Evolutionary conservation across 139 green algal species (phyloP), one percentile per base, ranked within the genome.

Genomic region (Micractinium conductrix): DNA sequence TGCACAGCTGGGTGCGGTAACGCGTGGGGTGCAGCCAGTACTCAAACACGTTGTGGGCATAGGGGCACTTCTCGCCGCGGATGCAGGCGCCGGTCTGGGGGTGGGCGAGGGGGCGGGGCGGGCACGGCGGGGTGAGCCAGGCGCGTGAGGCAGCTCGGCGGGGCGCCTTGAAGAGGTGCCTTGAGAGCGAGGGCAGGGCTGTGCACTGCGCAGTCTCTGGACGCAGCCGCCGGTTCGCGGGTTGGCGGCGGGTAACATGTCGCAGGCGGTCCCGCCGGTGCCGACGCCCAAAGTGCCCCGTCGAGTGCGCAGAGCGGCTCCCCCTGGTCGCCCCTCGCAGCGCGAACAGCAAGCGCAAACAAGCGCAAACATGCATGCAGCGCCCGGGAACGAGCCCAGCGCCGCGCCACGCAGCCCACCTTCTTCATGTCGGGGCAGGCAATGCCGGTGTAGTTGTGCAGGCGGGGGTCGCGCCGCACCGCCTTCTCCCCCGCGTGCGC

Each of bases 341-440:
- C n/a, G n/a, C n/a, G n/a, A n/a, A n/a, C n/a, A n/a, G n/a, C n/a
- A n/a, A n/a, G n/a, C n/a, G n/a, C n/a, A n/a, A n/a, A n/a, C n/a
- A n/a, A n/a, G n/a, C n/a, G n/a, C n/a, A n/a, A n/a, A n/a, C n/a
- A n/a, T n/a, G n/a, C n/a, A n/a, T n/a, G n/a, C n/a, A n/a, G n/a
- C n/a, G n/a, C n/a, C n/a, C n/a, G n/a, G n/a, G n/a, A n/a, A n/a
- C n/a, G n/a, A n/a, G n/a, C n/a, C 55, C 55, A 24, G 8, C 55
- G 55, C 55, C 8, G 7, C 14, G 55, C 21, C 55, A 63, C 21
- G 55, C n/a, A n/a, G 30, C 74, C 10, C 37, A 93, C 93, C 88
- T 95, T 95, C n/a, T 97, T 97, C 91, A 97, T 98, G 70, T 99
- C 96, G 4, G 96, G 96, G 88, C 97, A 99, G 14, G 96, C 93